phyloP scores from a whole-genome alignment of 805 yeast species.

The Myxozyma mucilagina region DNA sequence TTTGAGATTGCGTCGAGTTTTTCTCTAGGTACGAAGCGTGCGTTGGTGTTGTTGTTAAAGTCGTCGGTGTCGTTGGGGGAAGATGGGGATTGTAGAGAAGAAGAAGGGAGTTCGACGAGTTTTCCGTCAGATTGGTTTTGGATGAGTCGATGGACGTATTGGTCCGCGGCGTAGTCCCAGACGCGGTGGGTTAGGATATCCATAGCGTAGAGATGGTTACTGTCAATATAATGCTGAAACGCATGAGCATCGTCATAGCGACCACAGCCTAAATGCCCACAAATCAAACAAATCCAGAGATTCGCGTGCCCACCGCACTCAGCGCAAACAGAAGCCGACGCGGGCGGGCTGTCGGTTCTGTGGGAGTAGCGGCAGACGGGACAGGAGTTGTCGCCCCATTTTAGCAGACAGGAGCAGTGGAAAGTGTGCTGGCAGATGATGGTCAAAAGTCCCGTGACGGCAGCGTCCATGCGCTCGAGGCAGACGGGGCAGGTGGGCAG shows the following conservation, averaged over 20 bases:
- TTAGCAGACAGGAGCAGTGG: slow-evolving; percentile 82
- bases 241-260: slow-evolving; percentile 86
- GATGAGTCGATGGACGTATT: slow-evolving; percentile 80
- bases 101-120: slow-evolving; percentile 68
- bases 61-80: not conserved
- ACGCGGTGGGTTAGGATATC: slow-evolving; percentile 80
- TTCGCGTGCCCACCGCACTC: slow-evolving; percentile 61
- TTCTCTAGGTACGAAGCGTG: slow-evolving; percentile 34
- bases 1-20: slow-evolving; percentile 62
- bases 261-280: slow-evolving; percentile 93
- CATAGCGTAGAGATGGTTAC: slow-evolving; percentile 90
- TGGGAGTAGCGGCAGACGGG: slow-evolving; percentile 86
- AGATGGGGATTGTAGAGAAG: not conserved
- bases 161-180: slow-evolving; percentile 93
- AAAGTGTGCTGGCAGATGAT: slow-evolving; percentile 92
- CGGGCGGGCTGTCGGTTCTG: slow-evolving; percentile 33
- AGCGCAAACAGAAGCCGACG: slow-evolving; percentile 45
- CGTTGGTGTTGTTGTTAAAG: not conserved
- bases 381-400: slow-evolving; percentile 80
- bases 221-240: slow-evolving; percentile 69
- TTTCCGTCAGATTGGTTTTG: slow-evolving; percentile 89
- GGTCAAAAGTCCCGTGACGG: slow-evolving; percentile 76
- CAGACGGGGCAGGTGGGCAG: slow-evolving; percentile 94
- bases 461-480: slow-evolving; percentile 80
- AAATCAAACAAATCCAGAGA: slow-evolving; percentile 84